Base-by-base conservation (phyloP, 2,329 filamentous ascomycete genomes). In the Cladosporium sp. region DNA sequence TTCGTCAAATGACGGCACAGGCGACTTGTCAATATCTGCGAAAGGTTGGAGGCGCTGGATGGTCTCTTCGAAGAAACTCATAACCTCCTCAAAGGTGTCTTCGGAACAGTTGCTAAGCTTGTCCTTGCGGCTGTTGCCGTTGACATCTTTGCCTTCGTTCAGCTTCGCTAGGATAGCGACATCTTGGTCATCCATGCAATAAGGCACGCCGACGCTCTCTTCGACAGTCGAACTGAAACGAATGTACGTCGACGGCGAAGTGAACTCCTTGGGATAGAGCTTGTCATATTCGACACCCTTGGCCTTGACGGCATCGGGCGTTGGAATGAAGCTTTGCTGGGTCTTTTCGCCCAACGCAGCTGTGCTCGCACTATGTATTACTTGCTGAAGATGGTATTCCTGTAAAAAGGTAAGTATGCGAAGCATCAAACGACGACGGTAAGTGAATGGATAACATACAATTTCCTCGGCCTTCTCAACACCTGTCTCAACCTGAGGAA, bases 141-240 rank as follows among this genome's bases (percentile, higher is more conserved):
- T 51, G 42, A 79, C 71, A 56, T 83, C 77, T 63, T 80, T 83
- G 72, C 87, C 91, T 61, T 83, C 77, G 73, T 97, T 98, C 75
- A 93, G 86, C 60, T 82, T 78, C 66, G 85, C 87, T 62, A 98
- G 80, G 67, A 89, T 95, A 52, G 79, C 82, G 69, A 90, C 87
- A 73, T 98, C 93, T 65, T 95, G 89, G 59, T 86, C 84, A 28
- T 85, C 91, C 87, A 97, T 92, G 73, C 95, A 90, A 83, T 98
- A 98, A 63, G 85, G 82, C 68, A 86, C 87, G 64, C 88, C 87
- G 66, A 89, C 86, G 64, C 87, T 95, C 72, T 98, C 93, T 73
- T 98, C 93, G 56, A 98, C 92, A 2, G 93, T 98, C 61, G 95
- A 92, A 59, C 93, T 97, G 74, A 95, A 97, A 59, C 92, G 89